Evolutionary conservation across 345 rosid genomes (phyloP).

Genomic region (Eucalyptus regnans): DNA sequence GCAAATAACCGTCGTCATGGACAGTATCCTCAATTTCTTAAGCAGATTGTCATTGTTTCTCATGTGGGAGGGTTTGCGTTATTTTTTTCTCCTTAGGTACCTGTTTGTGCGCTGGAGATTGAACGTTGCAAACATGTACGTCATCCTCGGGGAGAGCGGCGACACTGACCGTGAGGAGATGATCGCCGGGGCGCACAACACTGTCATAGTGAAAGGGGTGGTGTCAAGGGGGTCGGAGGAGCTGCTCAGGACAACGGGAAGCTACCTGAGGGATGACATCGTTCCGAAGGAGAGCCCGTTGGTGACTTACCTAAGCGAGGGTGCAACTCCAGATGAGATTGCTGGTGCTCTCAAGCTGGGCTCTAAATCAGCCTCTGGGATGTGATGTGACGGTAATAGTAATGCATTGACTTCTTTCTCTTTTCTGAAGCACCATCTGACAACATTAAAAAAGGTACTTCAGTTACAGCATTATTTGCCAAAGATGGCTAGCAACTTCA

Average conservation of each 20-base stretch:
- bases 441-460: not conserved
- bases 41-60: not conserved
- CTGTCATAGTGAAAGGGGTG: slow-evolving; percentile 47
- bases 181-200: slow-evolving; percentile 79
- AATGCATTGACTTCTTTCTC: not conserved
- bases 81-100: slow-evolving; percentile 26
- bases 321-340: slow-evolving; percentile 37
- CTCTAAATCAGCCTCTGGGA: slow-evolving; percentile 11
- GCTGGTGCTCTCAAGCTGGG: slow-evolving; percentile 40
- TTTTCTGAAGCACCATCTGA: not conserved
- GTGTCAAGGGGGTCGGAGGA: slow-evolving; percentile 54
- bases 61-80: not conserved
- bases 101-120: slow-evolving; percentile 91
- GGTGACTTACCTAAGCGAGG: slow-evolving; percentile 27
- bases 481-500: not conserved
- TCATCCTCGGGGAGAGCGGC: slow-evolving; percentile 73
- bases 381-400: not conserved
- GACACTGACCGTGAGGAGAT: slow-evolving; percentile 85
- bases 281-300: slow-evolving; percentile 61
- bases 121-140: slow-evolving; percentile 77
- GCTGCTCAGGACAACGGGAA: slow-evolving; percentile 39
- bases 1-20: not conserved
- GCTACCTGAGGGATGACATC: slow-evolving; percentile 48
- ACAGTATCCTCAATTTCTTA: not conserved
- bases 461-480: not conserved